These are phyloP conservation scores for Suillus decipiens DNA, from an alignment of 768 basidiomycete genomes.

Conservation along the genomic window DNA sequence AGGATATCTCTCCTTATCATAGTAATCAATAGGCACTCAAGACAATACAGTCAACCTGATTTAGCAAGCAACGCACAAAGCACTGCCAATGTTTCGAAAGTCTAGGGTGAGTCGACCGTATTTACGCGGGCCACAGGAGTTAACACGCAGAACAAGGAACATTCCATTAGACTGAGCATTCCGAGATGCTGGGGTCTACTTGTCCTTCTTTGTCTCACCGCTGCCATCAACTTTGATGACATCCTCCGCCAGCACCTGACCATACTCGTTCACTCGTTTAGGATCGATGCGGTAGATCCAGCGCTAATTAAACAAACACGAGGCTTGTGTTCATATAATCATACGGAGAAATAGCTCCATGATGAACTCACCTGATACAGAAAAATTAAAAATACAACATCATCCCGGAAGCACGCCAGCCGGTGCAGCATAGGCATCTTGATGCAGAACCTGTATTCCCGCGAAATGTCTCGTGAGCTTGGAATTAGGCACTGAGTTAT, in stretches of 20 bases:
- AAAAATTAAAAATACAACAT: conserved; percentile 89
- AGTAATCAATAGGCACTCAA: not conserved
- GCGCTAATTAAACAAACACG: conserved; percentile 49
- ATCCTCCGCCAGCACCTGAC: conserved; percentile 71
- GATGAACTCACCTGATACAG: conserved; percentile 75
- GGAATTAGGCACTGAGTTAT: conserved; percentile 15
- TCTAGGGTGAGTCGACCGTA: not conserved
- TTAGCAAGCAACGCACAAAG: not conserved
- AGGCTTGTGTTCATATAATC: conserved; percentile 19
- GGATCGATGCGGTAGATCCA: conserved; percentile 98
- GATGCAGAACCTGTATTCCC: conserved; percentile 73
- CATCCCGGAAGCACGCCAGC: conserved; percentile 87
- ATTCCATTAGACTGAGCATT: not conserved
- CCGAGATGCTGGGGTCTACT: conserved; percentile 29
- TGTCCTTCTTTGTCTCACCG: conserved; percentile 58
- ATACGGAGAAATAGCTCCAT: conserved; percentile 12
- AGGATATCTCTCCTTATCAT: not conserved
- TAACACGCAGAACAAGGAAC: conserved; percentile 18
- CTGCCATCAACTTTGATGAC: conserved; percentile 40
- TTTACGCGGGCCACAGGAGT: conserved; percentile 14
- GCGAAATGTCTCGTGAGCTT: conserved; percentile 17
- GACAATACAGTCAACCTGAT: not conserved
- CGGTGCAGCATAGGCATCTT: conserved; percentile 97
- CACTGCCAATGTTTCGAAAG: not conserved
- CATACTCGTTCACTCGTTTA: conserved; percentile 95